Base-by-base conservation (phyloP, 2,329 filamentous ascomycete genomes). In the Cordyceps farinosa region DNA sequence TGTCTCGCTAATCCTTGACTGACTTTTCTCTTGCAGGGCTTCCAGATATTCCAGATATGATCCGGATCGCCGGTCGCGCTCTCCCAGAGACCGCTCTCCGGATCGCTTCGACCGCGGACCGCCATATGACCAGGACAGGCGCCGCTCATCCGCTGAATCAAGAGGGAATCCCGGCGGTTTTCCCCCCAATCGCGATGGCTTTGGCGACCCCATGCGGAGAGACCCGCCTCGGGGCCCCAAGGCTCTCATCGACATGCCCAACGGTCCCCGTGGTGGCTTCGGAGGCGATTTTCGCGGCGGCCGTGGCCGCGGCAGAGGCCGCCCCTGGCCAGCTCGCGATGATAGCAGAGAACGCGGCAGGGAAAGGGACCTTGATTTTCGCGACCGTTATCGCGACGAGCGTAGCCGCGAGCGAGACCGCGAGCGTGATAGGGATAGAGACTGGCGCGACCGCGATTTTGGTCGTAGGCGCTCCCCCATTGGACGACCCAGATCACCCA, bases 181-280 rank as follows among this genome's bases (percentile, higher is more conserved):
- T 65, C 84, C 83, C 67, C 75, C 82, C 1, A 84, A 82, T 68
- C 81, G 87, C 67, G 85, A 88, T 67, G 73, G 71, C 13, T 87
- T 87, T 66, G 80, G 82, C 61, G 84, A 87, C 69, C 72, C 82
- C 68, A 67, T 82, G 72, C 73, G 79, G 36, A 83, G 89, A 67
- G 91, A 96, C 66, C 88, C 90, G 2, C 92, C 92, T 3, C 84
- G 92, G 62, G 92, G 90, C 0, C 92, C 92, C 11, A 92, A 93
- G 74, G 91, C 90, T 4, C 79, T 92, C 63, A 84, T 90, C 65
- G 90, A 94, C 65, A 78, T 85, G 36, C 84, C 86, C n/a, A 85
- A 83, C 66, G 87, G 87, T 36, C 88, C 87, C 15, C 84, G 90
- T 50, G 83, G 87, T 63, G 86, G 85, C 9, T 90, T 88, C 70